phyloP scores from a whole-genome alignment of 2,329 filamentous ascomycete genomes.

The Chaetomiaceae sp. region DNA sequence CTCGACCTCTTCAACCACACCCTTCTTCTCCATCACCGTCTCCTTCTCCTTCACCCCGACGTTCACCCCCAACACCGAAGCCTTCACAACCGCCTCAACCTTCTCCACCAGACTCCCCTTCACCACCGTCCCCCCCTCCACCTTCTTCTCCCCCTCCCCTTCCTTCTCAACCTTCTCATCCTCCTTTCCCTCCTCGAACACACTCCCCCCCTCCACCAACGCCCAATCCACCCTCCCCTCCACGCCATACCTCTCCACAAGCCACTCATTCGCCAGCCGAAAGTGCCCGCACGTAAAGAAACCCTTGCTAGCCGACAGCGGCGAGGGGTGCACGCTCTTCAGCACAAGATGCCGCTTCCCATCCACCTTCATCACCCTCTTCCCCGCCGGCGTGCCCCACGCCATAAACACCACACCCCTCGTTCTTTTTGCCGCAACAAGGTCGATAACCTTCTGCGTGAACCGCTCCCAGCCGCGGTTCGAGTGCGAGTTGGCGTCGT shows the following conservation, averaged over 20 bases:
- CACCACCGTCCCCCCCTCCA: constrained; percentile 12
- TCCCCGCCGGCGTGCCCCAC: constrained; percentile 83
- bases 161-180: constrained; percentile 10
- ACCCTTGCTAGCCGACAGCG: constrained; percentile 76
- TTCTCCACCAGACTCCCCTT: constrained; percentile 19
- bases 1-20: constrained; percentile 2
- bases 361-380: constrained; percentile 72
- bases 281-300: constrained; percentile 86
- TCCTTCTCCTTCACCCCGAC: constrained; percentile 10
- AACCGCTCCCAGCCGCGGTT: constrained; percentile 89
- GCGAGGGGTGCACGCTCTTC: constrained; percentile 85
- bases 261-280: constrained; percentile 78
- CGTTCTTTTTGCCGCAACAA: constrained; percentile 70
- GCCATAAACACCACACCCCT: constrained; percentile 90
- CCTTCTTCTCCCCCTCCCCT: neutral
- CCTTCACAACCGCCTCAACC: constrained; percentile 23
- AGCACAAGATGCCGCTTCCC: constrained; percentile 73
- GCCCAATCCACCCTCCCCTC: constrained; percentile 84
- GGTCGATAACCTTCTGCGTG: constrained; percentile 86
- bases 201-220: constrained; percentile 33
- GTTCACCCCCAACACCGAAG: neutral
- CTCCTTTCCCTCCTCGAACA: constrained; percentile 15
- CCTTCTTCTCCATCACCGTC: constrained; percentile 28
- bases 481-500: constrained; percentile 80
- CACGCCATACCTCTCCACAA: constrained; percentile 71